Evolutionary conservation across 2,329 filamentous ascomycete species (phyloP).

Genomic region (Fusarium irregulare): DNA sequence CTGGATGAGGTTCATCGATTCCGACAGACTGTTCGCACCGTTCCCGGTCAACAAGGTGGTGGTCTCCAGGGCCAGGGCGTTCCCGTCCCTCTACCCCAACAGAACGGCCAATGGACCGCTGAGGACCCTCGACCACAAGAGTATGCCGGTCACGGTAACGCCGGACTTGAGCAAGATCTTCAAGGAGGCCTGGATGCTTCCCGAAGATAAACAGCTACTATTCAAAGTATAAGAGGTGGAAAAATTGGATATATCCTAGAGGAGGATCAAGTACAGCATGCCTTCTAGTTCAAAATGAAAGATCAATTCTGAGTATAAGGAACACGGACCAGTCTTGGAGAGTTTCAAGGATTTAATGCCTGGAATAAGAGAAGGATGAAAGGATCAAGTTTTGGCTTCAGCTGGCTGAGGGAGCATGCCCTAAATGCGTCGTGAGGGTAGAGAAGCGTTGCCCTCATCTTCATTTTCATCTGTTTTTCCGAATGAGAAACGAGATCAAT

Average conservation of each 20-base stretch:
- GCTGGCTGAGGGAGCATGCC: slow-evolving; percentile 13
- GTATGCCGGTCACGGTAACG: slow-evolving; percentile 60
- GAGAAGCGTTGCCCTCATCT: slow-evolving; percentile 22
- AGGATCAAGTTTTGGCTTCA: background rate
- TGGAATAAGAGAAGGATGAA: background rate
- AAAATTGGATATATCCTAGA: slow-evolving; percentile 8
- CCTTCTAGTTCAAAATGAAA: slow-evolving; percentile 19
- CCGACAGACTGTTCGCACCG: slow-evolving; percentile 70
- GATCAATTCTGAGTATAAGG: background rate
- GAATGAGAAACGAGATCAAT: slow-evolving; percentile 43
- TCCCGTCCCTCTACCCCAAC: slow-evolving; percentile 65
- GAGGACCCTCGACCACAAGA: slow-evolving; percentile 72
- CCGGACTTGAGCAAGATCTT: slow-evolving; percentile 67
- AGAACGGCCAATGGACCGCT: slow-evolving; percentile 65
- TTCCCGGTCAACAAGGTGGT: slow-evolving; percentile 53
- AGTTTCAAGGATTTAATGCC: slow-evolving; percentile 36
- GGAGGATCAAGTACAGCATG: slow-evolving; percentile 9
- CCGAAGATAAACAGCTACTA: slow-evolving; percentile 48
- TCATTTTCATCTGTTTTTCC: slow-evolving; percentile 31
- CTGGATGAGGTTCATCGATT: slow-evolving; percentile 93
- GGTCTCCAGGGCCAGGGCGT: slow-evolving; percentile 53
- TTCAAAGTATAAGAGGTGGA: background rate
- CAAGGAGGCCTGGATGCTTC: slow-evolving; percentile 58
- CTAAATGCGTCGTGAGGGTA: slow-evolving; percentile 17
- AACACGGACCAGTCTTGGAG: slow-evolving; percentile 18